Conservation (phyloP, 2,329 filamentous ascomycete species). For the Fusarium sp. region DNA sequence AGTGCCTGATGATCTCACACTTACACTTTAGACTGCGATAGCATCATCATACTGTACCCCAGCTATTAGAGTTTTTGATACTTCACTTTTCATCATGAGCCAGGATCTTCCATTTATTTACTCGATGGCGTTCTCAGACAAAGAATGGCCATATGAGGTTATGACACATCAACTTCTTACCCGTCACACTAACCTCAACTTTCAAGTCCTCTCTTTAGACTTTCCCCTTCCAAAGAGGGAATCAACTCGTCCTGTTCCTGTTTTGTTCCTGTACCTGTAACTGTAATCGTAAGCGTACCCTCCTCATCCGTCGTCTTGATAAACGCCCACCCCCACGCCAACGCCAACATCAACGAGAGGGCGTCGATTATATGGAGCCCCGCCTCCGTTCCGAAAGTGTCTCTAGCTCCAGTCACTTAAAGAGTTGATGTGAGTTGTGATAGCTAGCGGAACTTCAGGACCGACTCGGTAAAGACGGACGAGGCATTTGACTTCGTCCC, state of each 20-base stretch:
- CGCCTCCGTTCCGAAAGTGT: constrained; percentile 25
- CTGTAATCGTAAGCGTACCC: constrained; percentile 9
- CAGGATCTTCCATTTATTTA: constrained; percentile 2
- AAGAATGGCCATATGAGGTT: constrained; percentile 9
- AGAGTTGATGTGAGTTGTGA: constrained; percentile 6
- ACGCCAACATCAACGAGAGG: constrained; percentile 18
- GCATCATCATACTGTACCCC: constrained; percentile 21
- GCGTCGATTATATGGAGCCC: constrained; percentile 20
- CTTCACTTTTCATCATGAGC: not conserved
- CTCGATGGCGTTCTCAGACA: constrained; percentile 8
- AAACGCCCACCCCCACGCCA: constrained; percentile 20
- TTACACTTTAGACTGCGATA: not conserved
- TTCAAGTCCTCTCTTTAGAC: not conserved
- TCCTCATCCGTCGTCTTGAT: constrained; percentile 3
- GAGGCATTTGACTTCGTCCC: constrained; percentile 32
- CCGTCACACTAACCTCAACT: not conserved
- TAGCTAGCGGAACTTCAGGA: constrained; percentile 4
- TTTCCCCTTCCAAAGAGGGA: not conserved
- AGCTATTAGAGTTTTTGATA: constrained; percentile 15
- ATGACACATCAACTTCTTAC: constrained; percentile 23
- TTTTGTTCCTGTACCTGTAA: constrained; percentile 22
- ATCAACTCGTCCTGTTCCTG: constrained; percentile 12
- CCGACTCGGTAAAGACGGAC: constrained; percentile 28
- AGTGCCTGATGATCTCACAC: constrained; percentile 32
- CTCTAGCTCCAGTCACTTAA: constrained; percentile 15